Conservation (phyloP, 225 moss, liverwort and hornwort species). For the Sphagnum contortum region DNA sequence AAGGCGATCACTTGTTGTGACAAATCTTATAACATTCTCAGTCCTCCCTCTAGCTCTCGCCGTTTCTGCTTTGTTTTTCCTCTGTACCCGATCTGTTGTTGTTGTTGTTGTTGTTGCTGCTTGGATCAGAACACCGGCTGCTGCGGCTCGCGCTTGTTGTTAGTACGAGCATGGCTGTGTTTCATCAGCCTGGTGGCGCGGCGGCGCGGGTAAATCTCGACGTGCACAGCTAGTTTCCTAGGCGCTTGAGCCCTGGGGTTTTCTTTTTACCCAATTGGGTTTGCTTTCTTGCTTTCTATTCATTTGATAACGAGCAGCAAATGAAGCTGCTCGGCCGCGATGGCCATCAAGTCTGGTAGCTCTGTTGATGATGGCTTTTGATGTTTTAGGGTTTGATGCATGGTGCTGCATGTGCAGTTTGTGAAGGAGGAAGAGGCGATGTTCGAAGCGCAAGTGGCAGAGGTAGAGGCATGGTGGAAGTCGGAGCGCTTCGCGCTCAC, state of each 20-base stretch:
- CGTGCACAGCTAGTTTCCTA: neutral
- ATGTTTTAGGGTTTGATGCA: neutral
- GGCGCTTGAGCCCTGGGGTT: neutral
- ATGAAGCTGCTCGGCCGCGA: neutral
- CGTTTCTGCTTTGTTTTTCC: too few species aligned
- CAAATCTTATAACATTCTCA: too few species aligned
- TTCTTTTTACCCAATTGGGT: neutral
- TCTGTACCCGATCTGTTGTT: too few species aligned
- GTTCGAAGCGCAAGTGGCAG: slow-evolving; percentile 49
- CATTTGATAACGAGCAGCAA: slow-evolving; percentile 4
- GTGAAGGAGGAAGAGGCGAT: slow-evolving; percentile 44
- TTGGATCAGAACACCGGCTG: too few species aligned
- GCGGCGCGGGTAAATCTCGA: slow-evolving; percentile 3
- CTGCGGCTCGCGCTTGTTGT: too few species aligned
- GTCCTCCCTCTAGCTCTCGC: too few species aligned
- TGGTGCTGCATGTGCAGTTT: slow-evolving; percentile 14
- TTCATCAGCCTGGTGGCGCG: slow-evolving; percentile 10
- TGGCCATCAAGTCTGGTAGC: neutral
- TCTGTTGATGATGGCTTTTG: neutral
- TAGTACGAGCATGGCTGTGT: slow-evolving; percentile 3
- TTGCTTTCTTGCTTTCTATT: too few species aligned
- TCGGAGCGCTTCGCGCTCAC: slow-evolving; percentile 53
- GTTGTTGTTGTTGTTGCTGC: too few species aligned
- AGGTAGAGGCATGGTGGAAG: slow-evolving; percentile 68
- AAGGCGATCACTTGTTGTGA: too few species aligned